These are phyloP conservation scores for Serendipita sp. DNA, from an alignment of 768 basidiomycete genomes.

Conservation along the genomic window DNA sequence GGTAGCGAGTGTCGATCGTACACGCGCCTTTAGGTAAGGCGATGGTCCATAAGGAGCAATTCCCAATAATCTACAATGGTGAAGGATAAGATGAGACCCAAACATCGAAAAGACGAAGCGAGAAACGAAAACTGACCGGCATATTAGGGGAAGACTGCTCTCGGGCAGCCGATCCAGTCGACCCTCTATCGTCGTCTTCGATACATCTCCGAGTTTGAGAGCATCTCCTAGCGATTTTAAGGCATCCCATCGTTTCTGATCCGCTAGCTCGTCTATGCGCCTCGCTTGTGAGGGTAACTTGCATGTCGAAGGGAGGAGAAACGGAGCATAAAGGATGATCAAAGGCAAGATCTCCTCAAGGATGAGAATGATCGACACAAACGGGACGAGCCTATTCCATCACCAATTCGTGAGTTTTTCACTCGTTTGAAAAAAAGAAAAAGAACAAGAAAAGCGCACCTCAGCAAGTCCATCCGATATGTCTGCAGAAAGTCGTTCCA, in stretches of 20 bases:
- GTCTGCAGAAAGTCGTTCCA: conserved; percentile 55
- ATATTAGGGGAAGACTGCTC: neutral
- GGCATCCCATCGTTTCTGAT: neutral
- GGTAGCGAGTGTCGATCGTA: neutral
- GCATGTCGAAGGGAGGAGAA: conserved; percentile 74
- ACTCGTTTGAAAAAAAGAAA: neutral
- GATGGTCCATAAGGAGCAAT: conserved; percentile 1
- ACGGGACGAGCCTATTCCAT: conserved; percentile 26
- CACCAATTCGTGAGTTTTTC: neutral
- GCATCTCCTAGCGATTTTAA: neutral
- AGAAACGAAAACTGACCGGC: neutral
- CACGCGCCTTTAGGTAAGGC: neutral
- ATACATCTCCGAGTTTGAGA: neutral
- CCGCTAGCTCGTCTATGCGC: conserved; percentile 29
- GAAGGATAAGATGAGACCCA: neutral
- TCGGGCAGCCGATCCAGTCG: neutral
- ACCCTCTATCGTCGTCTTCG: neutral
- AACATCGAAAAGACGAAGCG: neutral
- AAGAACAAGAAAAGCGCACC: conserved; percentile 26
- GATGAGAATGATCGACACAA: conserved; percentile 30
- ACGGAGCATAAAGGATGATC: conserved; percentile 71
- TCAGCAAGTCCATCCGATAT: conserved; percentile 50
- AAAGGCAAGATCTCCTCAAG: conserved; percentile 73
- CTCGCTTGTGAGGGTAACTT: conserved; percentile 64
- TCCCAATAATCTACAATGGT: neutral